phyloP scores from a whole-genome alignment of 768 basidiomycete genomes.

The Boletus fagicola region DNA sequence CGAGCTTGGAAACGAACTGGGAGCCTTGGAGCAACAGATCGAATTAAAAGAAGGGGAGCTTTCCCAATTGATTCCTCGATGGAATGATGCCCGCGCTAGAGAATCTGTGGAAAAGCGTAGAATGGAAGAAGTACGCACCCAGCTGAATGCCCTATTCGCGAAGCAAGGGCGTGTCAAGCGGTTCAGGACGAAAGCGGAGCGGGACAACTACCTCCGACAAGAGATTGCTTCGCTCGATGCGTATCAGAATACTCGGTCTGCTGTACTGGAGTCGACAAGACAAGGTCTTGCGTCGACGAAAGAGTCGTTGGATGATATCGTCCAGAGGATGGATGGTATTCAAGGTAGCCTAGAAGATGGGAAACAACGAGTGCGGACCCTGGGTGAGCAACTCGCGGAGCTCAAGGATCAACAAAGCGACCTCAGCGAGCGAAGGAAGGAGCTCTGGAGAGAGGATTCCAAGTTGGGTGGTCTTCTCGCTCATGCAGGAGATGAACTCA shows the following conservation, averaged over 20 bases:
- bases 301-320: conserved; percentile 53
- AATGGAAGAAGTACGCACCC: conserved; percentile 73
- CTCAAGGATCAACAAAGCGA: conserved; percentile 70
- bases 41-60: conserved; percentile 59
- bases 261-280: conserved; percentile 53
- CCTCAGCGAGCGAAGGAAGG: conserved; percentile 80
- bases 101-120: conserved; percentile 58
- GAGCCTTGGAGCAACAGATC: conserved; percentile 58
- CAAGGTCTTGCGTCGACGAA: conserved; percentile 49
- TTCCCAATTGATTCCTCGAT: conserved; percentile 64
- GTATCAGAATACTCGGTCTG: conserved; percentile 54
- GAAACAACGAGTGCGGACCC: conserved; percentile 50
- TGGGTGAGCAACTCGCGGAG: conserved; percentile 56
- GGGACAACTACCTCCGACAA: conserved; percentile 78
- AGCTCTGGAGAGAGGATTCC: conserved; percentile 92
- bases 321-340: conserved; percentile 54
- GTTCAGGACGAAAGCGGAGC: conserved; percentile 79
- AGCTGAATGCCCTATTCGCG: conserved; percentile 71
- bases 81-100: conserved; percentile 54
- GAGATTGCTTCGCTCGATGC: conserved; percentile 71
- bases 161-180: conserved; percentile 89
- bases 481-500: conserved; percentile 77
- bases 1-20: conserved; percentile 64
- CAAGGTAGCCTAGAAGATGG: conserved; percentile 65
- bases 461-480: conserved; percentile 76